Evolutionary conservation across 2,329 filamentous ascomycete species (phyloP), one percentile per base, ranked within the genome.

Genomic region (Fusarium praegraminearum): DNA sequence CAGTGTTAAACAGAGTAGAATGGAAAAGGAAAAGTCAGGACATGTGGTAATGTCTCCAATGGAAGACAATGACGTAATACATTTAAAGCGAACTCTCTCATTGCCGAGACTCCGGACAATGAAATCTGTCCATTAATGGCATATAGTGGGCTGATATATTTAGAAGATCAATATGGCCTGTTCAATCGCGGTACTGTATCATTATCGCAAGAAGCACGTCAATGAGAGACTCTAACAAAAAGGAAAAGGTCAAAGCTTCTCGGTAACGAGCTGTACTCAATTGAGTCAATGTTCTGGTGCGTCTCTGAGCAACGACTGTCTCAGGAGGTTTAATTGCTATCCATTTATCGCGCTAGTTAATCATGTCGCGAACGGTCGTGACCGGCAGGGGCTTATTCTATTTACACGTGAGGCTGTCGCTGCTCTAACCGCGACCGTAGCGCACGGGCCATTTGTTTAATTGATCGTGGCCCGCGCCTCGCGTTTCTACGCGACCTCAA

Each of bases 401-500:
- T 30, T 45, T 41, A 46, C 50, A 43, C 32, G 46, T 61, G 62
- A 62, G 56, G 52, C 50, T 57, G 56, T 67, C 52, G 71, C 69
- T 68, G 41, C 57, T 50, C 44, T 56, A 33, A 64, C 66, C 69
- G 68, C 50, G 67, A 45, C 15, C n/a, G 5, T 2, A 0, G 26
- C 30, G 73, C 76, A 77, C 76, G 57, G 72, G 41, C 73, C 74
- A 72, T 13, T 11, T 20, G 38, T 49, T 77, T 76, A 76, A 79
- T 78, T 68, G 75, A 65, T 69, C 49, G 35, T 51, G 62, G 62
- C 65, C 67, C 75, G 73, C 72, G 73, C 22, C n/a, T 69, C 78
- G 77, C 75, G 78, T 76, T 67, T 54, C 26, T 62, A 76, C 78
- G 77, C 78, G 78, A 73, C 51, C 38, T 51, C 43, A 66, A 71